Evolutionary conservation across 148 eudicot genomes (phyloP).

Genomic region (Selenicereus undatus): DNA sequence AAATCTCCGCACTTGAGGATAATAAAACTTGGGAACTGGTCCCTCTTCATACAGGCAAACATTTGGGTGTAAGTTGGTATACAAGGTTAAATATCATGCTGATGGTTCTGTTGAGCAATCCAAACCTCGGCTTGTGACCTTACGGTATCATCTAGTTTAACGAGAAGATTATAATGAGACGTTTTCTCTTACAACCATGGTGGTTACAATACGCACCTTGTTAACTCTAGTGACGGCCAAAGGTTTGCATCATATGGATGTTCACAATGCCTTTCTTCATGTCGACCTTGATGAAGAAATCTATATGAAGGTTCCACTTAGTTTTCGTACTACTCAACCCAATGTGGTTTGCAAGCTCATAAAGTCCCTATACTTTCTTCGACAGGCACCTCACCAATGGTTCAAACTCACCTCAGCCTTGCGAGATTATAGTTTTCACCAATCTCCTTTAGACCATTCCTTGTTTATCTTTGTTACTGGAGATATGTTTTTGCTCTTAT

Average conservation of each 20-base stretch:
- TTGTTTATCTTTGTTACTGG: not conserved
- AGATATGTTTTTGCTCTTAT: not conserved
- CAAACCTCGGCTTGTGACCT: not conserved
- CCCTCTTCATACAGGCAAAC: not conserved
- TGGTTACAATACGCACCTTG: not conserved
- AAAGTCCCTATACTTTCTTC: not conserved
- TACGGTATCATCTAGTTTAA: not conserved
- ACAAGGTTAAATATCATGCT: not conserved
- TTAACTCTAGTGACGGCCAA: not conserved
- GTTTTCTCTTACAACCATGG: not conserved
- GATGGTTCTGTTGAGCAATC: not conserved
- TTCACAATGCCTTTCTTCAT: not conserved
- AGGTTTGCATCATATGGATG: not conserved
- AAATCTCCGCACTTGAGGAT: not conserved
- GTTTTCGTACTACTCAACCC: not conserved
- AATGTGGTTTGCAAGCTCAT: not conserved
- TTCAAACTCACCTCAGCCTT: not conserved
- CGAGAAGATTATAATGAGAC: not conserved
- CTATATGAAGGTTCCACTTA: conserved; percentile 1
- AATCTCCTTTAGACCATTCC: not conserved
- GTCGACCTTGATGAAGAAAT: not conserved
- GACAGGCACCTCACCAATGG: not conserved
- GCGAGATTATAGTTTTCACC: not conserved
- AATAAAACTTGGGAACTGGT: not conserved
- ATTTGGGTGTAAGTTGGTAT: conserved; percentile 9